These are phyloP conservation scores for Dipteronia dyeriana DNA, from an alignment of 345 rosid species.

Conservation along the genomic window DNA sequence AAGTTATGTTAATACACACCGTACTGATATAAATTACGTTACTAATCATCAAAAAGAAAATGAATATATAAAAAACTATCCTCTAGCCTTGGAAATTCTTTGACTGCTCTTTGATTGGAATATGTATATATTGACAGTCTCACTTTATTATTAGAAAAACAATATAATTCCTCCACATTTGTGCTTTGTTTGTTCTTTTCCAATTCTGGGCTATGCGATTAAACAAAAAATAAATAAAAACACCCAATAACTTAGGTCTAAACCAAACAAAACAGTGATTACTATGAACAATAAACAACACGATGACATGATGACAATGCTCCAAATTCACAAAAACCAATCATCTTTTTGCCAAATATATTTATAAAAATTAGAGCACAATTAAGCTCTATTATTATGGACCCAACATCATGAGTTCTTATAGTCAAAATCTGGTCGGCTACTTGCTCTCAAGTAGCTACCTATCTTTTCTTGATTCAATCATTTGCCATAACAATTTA, in stretches of 20 bases:
- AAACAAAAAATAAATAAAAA: too few species aligned
- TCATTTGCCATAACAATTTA: conserved; percentile 17
- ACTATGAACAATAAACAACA: too few species aligned
- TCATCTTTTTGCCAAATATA: too few species aligned
- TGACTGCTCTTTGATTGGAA: conserved; percentile 39
- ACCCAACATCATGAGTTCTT: conserved; percentile 10
- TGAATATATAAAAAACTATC: background rate
- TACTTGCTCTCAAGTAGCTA: background rate
- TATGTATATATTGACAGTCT: background rate
- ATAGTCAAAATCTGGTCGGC: conserved; percentile 12
- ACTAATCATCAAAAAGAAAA: too few species aligned
- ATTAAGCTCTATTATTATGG: background rate
- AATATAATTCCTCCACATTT: background rate
- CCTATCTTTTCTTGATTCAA: conserved; percentile 2
- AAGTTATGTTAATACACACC: too few species aligned
- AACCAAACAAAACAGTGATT: too few species aligned
- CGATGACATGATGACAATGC: too few species aligned
- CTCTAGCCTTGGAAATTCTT: conserved; percentile 36
- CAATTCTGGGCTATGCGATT: background rate
- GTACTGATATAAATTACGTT: too few species aligned
- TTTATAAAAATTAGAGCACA: background rate
- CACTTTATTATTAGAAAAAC: background rate
- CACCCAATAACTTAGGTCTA: too few species aligned
- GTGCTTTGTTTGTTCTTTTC: background rate
- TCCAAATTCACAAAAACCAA: too few species aligned